phyloP scores from a whole-genome alignment of 75 land plant species.

The Pinus albicaulis region DNA sequence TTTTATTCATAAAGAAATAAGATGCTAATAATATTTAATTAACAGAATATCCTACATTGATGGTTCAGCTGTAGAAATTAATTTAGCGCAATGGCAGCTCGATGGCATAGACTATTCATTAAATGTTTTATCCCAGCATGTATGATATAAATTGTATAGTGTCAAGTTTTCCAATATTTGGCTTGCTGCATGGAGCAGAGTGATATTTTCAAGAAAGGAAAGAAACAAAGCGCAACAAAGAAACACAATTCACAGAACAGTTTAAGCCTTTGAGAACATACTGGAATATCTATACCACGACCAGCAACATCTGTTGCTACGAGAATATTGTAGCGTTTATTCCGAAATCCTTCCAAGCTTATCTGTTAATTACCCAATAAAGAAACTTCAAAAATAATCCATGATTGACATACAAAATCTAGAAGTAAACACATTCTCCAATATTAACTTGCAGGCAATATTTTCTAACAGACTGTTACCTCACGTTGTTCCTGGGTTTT shows the following conservation, averaged over 20 bases:
- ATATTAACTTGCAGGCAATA: background rate
- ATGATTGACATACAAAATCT: background rate
- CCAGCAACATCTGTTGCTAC: slow-evolving; percentile 99
- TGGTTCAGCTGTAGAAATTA: background rate
- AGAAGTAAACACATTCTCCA: background rate
- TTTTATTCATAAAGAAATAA: background rate
- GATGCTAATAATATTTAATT: background rate
- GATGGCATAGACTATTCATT: background rate
- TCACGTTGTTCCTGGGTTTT: slow-evolving; percentile 96
- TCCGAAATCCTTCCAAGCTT: slow-evolving; percentile 90
- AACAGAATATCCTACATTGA: background rate
- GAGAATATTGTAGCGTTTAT: slow-evolving; percentile 75
- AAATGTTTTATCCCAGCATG: background rate
- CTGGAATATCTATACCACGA: slow-evolving; percentile 96
- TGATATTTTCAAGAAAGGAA: background rate
- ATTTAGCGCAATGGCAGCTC: background rate
- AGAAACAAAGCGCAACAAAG: background rate
- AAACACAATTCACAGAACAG: background rate
- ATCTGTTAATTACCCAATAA: slow-evolving; percentile 30
- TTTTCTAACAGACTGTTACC: slow-evolving; percentile 15
- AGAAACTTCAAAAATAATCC: background rate
- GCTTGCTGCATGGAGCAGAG: background rate
- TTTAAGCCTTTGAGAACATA: slow-evolving; percentile 18
- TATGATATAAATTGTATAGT: background rate
- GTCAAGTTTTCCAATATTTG: background rate